Conservation (phyloP, 2,329 filamentous ascomycete species). For the Davidsoniella eucalypti region DNA sequence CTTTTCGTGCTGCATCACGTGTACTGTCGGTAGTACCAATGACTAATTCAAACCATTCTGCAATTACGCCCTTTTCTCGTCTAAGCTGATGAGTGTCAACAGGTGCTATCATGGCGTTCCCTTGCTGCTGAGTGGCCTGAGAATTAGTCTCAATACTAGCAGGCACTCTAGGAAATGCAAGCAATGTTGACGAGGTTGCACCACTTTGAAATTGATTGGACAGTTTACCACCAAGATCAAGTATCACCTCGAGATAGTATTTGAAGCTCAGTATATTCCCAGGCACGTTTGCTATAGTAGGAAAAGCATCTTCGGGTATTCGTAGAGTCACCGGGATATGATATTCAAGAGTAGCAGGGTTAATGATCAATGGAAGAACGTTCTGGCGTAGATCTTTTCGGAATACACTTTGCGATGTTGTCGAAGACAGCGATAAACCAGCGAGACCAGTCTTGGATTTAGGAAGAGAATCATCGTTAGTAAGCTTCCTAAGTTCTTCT, state of each 20-base stretch:
- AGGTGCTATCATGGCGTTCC: constrained; percentile 43
- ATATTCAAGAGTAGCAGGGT: constrained; percentile 61
- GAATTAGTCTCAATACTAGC: constrained; percentile 24
- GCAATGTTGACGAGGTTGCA: constrained; percentile 31
- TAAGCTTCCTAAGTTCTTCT: constrained; percentile 48
- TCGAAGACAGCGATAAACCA: constrained; percentile 71
- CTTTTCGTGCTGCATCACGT: constrained; percentile 11
- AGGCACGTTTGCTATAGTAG: constrained; percentile 77
- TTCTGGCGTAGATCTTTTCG: constrained; percentile 86
- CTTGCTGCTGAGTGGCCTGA: constrained; percentile 28
- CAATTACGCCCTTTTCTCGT: constrained; percentile 82
- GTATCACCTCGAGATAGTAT: constrained; percentile 82
- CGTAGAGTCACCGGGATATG: constrained; percentile 70
- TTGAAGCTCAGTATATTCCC: constrained; percentile 91
- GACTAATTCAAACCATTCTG: constrained; percentile 69
- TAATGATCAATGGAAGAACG: constrained; percentile 74
- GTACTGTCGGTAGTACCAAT: constrained; percentile 73
- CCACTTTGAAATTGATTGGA: constrained; percentile 54
- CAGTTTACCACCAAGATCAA: constrained; percentile 80
- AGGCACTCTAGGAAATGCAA: constrained; percentile 17
- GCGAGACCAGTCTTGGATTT: constrained; percentile 74
- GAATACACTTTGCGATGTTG: constrained; percentile 79
- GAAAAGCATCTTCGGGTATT: constrained; percentile 80
- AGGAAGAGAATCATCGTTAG: constrained; percentile 74
- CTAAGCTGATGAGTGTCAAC: constrained; percentile 76